Conservation (phyloP, 2,329 filamentous ascomycete species). For the Aspergillus thermomutatus region DNA sequence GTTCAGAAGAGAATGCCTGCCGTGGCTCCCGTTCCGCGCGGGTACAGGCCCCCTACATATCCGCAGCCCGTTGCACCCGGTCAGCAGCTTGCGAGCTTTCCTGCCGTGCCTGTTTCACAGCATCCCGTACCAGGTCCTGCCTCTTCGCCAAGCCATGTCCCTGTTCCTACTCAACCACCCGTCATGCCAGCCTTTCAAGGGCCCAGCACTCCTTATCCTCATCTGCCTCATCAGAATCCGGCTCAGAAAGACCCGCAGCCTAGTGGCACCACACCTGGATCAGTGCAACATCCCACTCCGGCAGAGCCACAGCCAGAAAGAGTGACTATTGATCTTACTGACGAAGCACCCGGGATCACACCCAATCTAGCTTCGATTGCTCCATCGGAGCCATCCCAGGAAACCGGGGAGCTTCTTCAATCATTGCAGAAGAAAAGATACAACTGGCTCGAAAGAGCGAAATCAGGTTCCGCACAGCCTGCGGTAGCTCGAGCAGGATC, state of each 20-base stretch:
- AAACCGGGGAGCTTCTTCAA: conserved; percentile 18
- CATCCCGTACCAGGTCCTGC: background rate
- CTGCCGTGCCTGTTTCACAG: background rate
- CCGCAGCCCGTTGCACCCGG: background rate
- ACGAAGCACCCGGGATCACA: conserved; percentile 9
- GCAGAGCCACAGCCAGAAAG: background rate
- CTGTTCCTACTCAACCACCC: background rate
- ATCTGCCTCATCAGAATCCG: background rate
- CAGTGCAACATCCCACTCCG: background rate
- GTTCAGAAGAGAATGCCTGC: conserved; percentile 14
- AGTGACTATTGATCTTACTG: background rate
- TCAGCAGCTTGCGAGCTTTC: background rate
- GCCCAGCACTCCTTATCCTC: background rate
- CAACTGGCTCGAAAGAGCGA: conserved; percentile 23
- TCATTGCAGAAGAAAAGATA: conserved; percentile 30
- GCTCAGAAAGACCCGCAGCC: background rate
- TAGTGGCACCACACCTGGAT: background rate
- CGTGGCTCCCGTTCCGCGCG: conserved; percentile 15
- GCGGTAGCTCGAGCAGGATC: background rate
- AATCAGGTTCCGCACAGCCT: background rate
- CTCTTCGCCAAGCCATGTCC: background rate
- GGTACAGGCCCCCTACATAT: conserved; percentile 13
- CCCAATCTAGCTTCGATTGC: background rate
- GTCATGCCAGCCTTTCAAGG: background rate
- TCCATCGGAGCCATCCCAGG: background rate